Evolutionary conservation across 2,329 filamentous ascomycete genomes (phyloP).

Genomic region (Sphaceloma murrayae): DNA sequence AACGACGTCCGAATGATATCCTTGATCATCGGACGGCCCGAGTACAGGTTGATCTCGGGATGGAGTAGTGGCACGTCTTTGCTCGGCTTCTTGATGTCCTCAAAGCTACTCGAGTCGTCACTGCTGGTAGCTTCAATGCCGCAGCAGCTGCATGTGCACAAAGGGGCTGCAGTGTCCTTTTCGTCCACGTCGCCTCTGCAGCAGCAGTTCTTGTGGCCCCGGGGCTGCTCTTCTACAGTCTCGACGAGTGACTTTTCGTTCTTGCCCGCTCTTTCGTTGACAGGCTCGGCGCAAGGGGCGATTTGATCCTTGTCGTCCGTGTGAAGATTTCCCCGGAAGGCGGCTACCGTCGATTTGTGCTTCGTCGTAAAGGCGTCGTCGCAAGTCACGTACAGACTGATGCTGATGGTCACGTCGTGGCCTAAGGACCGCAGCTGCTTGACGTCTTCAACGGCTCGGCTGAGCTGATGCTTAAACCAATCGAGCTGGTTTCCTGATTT

Average conservation of each 20-base stretch:
- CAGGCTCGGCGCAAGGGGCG: conserved; percentile 15
- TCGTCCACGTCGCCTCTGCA: conserved; percentile 42
- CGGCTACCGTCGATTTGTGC: conserved; percentile 27
- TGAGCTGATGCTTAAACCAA: conserved; percentile 46
- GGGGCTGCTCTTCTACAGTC: conserved; percentile 21
- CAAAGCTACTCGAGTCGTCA: conserved; percentile 14
- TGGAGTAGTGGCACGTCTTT: conserved; percentile 24
- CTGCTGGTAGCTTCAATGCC: conserved; percentile 21
- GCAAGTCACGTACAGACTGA: conserved; percentile 48
- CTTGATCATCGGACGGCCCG: conserved; percentile 44
- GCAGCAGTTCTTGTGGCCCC: conserved; percentile 36
- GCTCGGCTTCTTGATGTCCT: conserved; percentile 14
- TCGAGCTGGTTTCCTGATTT: conserved; percentile 44
- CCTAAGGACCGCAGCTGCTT: conserved; percentile 30
- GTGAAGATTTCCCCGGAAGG: conserved; percentile 5
- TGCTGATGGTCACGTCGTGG: conserved; percentile 38
- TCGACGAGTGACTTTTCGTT: conserved; percentile 12
- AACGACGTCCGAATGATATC: conserved; percentile 46
- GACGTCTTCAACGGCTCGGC: conserved; percentile 37
- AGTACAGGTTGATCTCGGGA: conserved; percentile 31
- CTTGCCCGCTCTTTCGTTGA: conserved; percentile 19
- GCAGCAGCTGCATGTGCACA: conserved; percentile 32
- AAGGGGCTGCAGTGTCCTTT: conserved; percentile 28
- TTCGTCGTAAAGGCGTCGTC: conserved; percentile 40
- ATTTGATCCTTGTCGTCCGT: conserved; percentile 13